phyloP scores from a whole-genome alignment of 805 yeast species.

The Ogataea ganodermae region DNA sequence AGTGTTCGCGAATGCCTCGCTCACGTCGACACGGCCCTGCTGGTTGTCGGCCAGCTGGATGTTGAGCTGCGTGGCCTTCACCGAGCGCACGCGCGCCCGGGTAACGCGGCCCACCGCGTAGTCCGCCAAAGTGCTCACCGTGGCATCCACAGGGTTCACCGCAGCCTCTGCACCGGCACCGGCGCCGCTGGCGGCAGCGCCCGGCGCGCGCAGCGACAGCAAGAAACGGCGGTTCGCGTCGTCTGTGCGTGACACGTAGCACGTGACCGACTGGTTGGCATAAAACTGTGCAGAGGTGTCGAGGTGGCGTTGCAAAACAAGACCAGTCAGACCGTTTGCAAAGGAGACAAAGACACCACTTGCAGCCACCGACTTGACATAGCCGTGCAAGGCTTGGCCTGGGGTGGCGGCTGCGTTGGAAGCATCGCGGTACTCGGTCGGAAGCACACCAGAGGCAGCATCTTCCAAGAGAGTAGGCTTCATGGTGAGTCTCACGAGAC shows the following conservation, averaged over 20 bases:
- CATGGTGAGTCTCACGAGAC: conserved; percentile 61
- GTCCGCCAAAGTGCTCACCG: conserved; percentile 51
- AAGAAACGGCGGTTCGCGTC: conserved; percentile 70
- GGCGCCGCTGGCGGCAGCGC: conserved; percentile 3
- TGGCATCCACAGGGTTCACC: conserved; percentile 61
- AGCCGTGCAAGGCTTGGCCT: conserved; percentile 62
- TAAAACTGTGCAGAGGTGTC: conserved; percentile 55
- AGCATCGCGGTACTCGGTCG: conserved; percentile 61
- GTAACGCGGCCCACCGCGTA: conserved; percentile 61
- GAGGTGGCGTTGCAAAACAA: conserved; percentile 75
- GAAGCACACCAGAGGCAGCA: conserved; percentile 55
- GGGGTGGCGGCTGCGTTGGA: conserved; percentile 55
- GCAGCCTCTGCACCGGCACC: conserved; percentile 33
- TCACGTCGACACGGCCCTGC: conserved; percentile 77
- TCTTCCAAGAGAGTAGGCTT: conserved; percentile 70
- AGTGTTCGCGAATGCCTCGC: conserved; percentile 60
- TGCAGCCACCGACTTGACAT: conserved; percentile 72
- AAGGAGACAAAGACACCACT: conserved; percentile 84
- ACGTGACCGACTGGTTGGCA: conserved; percentile 70
- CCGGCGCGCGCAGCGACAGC: conserved; percentile 53
- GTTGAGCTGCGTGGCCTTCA: conserved; percentile 73
- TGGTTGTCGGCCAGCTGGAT: conserved; percentile 75
- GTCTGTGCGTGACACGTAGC: conserved; percentile 67
- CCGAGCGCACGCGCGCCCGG: conserved; percentile 57
- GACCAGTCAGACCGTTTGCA: conserved; percentile 77